A percentile compares a stretch with the other conserved stretches of the same genome.
These are phyloP conservation scores for Cercospora sp. DNA, from an alignment of 2,329 filamentous ascomycete genomes.

Conservation along the genomic window DNA sequence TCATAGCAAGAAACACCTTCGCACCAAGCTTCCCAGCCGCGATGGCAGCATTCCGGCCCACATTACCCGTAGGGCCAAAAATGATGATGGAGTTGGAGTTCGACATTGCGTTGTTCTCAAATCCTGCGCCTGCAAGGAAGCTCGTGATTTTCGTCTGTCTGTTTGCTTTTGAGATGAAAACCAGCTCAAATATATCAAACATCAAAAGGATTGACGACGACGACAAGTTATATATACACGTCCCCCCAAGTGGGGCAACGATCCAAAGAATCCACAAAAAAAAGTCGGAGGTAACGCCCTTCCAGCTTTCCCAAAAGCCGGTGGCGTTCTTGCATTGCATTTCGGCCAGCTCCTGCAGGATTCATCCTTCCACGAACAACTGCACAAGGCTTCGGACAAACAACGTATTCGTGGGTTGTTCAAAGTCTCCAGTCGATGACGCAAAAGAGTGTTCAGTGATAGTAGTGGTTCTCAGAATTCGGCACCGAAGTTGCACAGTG, in stretches of 20 bases:
- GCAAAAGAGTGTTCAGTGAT: background rate
- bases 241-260: background rate
- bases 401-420: background rate
- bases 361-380: background rate
- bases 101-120: background rate
- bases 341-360: background rate
- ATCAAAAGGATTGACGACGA: too few species aligned
- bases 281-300: background rate
- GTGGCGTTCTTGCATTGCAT: background rate
- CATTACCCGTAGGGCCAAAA: slow-evolving; percentile 53
- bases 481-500: background rate
- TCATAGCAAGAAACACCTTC: slow-evolving; percentile 52
- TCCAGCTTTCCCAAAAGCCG: background rate
- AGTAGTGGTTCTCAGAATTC: background rate
- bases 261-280: background rate
- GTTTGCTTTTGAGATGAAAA: too few species aligned
- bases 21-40: slow-evolving; percentile 45
- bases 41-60: slow-evolving; percentile 47
- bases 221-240: background rate
- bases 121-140: background rate
- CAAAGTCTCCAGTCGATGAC: background rate
- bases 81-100: slow-evolving; percentile 40
- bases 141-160: background rate
- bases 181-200: background rate
- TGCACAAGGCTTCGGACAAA: background rate